Evolutionary conservation across 129 eudicot genomes (phyloP), one percentile per base, ranked within the genome.

Genomic region (Pseudognaphalium luteoalbum): DNA sequence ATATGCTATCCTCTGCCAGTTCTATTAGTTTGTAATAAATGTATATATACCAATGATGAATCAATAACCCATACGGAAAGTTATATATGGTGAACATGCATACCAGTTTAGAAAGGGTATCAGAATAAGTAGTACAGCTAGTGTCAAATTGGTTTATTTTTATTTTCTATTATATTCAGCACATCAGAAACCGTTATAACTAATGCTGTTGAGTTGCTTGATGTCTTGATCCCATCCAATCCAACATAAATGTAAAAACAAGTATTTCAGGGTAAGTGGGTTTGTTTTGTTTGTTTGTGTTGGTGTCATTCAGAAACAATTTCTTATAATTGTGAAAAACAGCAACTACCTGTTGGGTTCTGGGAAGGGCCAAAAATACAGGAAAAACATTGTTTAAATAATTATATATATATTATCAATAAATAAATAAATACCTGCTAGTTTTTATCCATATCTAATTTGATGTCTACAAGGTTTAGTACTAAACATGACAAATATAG

Each of bases 401-500:
- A 66, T 34, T 25, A 25, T 25, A 25, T 25, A 25, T 25, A 25
- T 25, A 0, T 25, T 25, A 25, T 25, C 28, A 25, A 25, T 25
- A 25, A 32, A 15, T 44, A 12, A 15, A 20, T 35, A 66, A 76
- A 65, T 41, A 66, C 73, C 73, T 25, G 28, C 28, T 66, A 76
- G 68, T 76, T 67, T 67, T 76, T 41, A 67, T 54, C 68, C 35
- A 47, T n/a, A 16, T 75, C 37, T 50, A 75, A 71, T 50, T 75
- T 64, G 72, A 12, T 50, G 52, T 51, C 66, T 66, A 29, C 29
- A 51, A 51, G 66, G 67, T 21, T 4, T 51, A 66, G 73, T 34
- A 75, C 34, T 33, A 22, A 33, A 20, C 47, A 66, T 34, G 8
- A 20, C 51, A 33, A 62, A 37, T 12, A 64, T 65, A 4, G 66